phyloP scores from a whole-genome alignment of 371 early-diverging fungal genomes.

The Mortierella sp. region DNA sequence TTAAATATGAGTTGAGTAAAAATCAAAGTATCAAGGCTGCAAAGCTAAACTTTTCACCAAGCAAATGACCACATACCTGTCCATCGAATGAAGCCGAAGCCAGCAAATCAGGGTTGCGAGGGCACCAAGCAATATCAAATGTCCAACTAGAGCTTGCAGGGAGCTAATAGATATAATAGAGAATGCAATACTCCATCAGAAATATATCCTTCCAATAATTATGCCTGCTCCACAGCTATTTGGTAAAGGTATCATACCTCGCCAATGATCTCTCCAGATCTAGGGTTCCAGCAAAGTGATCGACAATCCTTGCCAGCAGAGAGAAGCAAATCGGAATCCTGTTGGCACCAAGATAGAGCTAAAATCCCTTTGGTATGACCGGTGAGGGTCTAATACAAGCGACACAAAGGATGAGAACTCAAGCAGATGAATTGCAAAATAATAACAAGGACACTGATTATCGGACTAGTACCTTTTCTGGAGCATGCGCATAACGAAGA shows the following conservation, averaged over 20 bases:
- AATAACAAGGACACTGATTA: neutral
- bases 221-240: neutral
- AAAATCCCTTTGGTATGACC: slow-evolving; percentile 93
- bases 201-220: neutral
- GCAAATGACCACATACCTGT: slow-evolving; percentile 61
- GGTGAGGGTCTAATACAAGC: slow-evolving; percentile 28
- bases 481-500: slow-evolving; percentile 92
- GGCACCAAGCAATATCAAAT: slow-evolving; percentile 95
- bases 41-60: too few relatives aligned
- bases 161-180: slow-evolving; percentile 65
- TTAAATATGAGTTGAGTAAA: neutral
- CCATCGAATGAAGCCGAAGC: slow-evolving; percentile 92
- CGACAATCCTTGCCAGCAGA: slow-evolving; percentile 94
- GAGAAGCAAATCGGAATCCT: slow-evolving; percentile 89
- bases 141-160: slow-evolving; percentile 87
- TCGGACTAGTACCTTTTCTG: slow-evolving; percentile 74
- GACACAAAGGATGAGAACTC: neutral
- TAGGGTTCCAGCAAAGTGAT: slow-evolving; percentile 93
- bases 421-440: neutral
- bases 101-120: slow-evolving; percentile 90
- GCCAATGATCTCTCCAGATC: slow-evolving; percentile 75
- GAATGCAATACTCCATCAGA: slow-evolving; percentile 20
- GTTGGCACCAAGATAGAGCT: slow-evolving; percentile 93
- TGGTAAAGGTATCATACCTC: slow-evolving; percentile 72
- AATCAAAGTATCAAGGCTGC: neutral